These are phyloP conservation scores for Colletotrichum zoysiae DNA, from an alignment of 2,329 filamentous ascomycete genomes.

Conservation along the genomic window DNA sequence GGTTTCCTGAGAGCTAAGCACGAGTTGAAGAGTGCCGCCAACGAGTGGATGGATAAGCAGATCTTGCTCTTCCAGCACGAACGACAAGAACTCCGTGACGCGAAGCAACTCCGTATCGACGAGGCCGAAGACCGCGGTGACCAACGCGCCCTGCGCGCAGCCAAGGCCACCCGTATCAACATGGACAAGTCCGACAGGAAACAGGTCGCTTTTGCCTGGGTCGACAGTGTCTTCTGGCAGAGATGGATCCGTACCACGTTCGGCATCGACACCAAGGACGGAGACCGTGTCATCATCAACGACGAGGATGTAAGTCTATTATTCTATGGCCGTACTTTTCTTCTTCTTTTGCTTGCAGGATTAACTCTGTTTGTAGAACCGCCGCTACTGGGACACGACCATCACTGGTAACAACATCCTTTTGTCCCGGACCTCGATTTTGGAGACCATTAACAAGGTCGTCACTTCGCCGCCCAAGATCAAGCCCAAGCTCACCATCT, in stretches of 20 bases:
- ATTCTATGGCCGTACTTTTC: background rate
- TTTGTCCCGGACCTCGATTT: slow-evolving; percentile 88
- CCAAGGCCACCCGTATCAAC: slow-evolving; percentile 91
- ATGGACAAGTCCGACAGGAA: slow-evolving; percentile 90
- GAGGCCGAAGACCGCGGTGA: slow-evolving; percentile 95
- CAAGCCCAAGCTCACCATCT: slow-evolving; percentile 82
- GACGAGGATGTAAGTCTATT: slow-evolving; percentile 88
- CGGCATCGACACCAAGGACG: slow-evolving; percentile 87
- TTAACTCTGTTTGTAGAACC: slow-evolving; percentile 70
- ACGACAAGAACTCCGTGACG: slow-evolving; percentile 90
- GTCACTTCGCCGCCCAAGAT: slow-evolving; percentile 78
- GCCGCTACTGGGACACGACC: slow-evolving; percentile 94
- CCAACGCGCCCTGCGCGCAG: slow-evolving; percentile 84
- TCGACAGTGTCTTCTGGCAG: slow-evolving; percentile 97
- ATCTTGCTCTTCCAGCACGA: slow-evolving; percentile 92
- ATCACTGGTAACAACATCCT: slow-evolving; percentile 91
- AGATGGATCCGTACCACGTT: slow-evolving; percentile 96
- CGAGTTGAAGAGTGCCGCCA: slow-evolving; percentile 94
- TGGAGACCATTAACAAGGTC: slow-evolving; percentile 84
- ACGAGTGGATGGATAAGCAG: slow-evolving; percentile 99
- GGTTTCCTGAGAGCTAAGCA: slow-evolving; percentile 83
- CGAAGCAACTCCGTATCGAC: slow-evolving; percentile 95
- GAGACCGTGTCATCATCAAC: slow-evolving; percentile 95
- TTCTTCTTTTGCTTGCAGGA: background rate
- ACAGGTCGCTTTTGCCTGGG: slow-evolving; percentile 95